A percentile compares a stretch with the other conserved stretches of the same genome.
These are phyloP conservation scores for Hymenoscyphus albidus DNA, from an alignment of 2,329 filamentous ascomycete genomes.

Conservation along the genomic window DNA sequence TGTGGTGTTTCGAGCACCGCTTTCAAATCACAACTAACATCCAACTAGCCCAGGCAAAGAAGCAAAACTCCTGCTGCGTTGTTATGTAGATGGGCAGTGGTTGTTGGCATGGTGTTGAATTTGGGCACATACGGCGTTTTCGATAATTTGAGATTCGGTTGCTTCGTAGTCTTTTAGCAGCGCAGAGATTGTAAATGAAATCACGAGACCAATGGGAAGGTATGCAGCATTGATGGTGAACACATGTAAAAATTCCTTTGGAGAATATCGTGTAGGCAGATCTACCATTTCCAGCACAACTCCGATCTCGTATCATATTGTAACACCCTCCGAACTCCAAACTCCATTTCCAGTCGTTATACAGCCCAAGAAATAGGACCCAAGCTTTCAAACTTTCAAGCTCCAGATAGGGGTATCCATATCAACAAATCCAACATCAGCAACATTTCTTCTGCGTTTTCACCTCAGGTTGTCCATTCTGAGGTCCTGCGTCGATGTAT, in stretches of 20 bases:
- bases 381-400: slow-evolving; percentile 18
- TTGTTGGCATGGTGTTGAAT: slow-evolving; percentile 4
- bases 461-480: slow-evolving; percentile 25
- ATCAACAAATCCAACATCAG: slow-evolving; percentile 19
- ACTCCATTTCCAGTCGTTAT: slow-evolving; percentile 23
- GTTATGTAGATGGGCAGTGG: slow-evolving; percentile 52
- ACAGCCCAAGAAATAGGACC: slow-evolving; percentile 10
- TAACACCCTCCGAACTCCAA: slow-evolving; percentile 11
- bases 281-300: not conserved
- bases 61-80: slow-evolving; percentile 73
- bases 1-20: not conserved
- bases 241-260: not conserved
- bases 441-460: slow-evolving; percentile 34
- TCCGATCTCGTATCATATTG: slow-evolving; percentile 16
- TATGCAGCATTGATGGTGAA: not conserved
- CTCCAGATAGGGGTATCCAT: slow-evolving; percentile 22
- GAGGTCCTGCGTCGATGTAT: slow-evolving; percentile 36
- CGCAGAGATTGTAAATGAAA: not conserved
- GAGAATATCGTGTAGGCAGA: slow-evolving; percentile 7
- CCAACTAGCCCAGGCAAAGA: slow-evolving; percentile 61
- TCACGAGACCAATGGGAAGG: slow-evolving; percentile 10
- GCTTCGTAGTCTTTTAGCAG: slow-evolving; percentile 17
- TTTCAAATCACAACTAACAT: slow-evolving; percentile 13
- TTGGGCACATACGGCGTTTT: slow-evolving; percentile 19
- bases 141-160: slow-evolving; percentile 20